These are phyloP conservation scores for Melaleuca alternifolia DNA, from an alignment of 345 rosid species.

Conservation along the genomic window DNA sequence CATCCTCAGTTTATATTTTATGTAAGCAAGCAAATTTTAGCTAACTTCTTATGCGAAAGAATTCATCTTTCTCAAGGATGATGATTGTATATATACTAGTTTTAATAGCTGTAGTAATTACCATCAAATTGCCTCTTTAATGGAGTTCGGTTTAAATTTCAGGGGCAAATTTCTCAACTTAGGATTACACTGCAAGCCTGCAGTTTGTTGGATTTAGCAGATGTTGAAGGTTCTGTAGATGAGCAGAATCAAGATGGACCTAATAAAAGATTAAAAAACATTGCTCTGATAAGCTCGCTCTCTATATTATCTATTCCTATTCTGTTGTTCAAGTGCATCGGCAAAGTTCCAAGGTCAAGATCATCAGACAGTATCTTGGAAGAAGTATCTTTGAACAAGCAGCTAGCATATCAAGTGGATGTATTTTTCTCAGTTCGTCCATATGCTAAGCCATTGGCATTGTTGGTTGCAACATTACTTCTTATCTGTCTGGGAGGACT, in stretches of 20 bases:
- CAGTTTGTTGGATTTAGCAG: conserved; percentile 13
- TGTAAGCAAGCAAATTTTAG: background rate
- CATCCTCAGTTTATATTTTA: background rate
- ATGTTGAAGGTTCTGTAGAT: conserved; percentile 2
- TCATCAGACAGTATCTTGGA: conserved; percentile 32
- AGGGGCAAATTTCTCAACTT: conserved; percentile 35
- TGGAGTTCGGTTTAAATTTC: conserved; percentile 5
- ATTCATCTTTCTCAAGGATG: background rate
- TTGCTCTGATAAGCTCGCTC: conserved; percentile 42
- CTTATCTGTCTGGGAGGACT: conserved; percentile 61
- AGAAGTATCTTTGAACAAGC: conserved; percentile 40
- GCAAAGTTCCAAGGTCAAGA: conserved; percentile 38
- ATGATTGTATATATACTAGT: background rate
- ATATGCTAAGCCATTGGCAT: conserved; percentile 53
- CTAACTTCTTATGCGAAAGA: background rate
- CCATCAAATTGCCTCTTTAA: background rate
- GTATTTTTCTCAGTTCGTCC: conserved; percentile 51
- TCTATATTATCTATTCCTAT: conserved; percentile 33
- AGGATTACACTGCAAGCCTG: conserved; percentile 30
- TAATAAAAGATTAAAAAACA: conserved; percentile 24
- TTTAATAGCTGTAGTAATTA: background rate
- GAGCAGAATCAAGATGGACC: conserved; percentile 16
- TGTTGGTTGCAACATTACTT: conserved; percentile 52
- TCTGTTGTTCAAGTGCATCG: conserved; percentile 35
- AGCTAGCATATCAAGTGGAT: conserved; percentile 47